Evolutionary conservation across 495 filamentous ascomycete species (phyloP).

Genomic region (Neurospora tetrasperma): DNA sequence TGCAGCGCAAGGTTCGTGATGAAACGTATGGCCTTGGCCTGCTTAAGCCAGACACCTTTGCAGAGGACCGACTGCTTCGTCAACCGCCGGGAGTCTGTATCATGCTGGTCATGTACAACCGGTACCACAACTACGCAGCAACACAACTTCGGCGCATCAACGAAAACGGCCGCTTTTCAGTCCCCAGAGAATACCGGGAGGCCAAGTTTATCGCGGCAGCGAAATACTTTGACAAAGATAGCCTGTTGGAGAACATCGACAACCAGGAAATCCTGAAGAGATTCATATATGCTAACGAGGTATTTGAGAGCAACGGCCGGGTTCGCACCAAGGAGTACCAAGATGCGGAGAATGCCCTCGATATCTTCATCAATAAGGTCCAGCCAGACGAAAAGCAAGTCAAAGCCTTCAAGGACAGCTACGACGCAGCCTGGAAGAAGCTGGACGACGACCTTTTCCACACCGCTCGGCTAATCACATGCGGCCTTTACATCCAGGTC

Average conservation of each 20-base stretch:
- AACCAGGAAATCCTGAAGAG: not conserved
- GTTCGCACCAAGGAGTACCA: not conserved
- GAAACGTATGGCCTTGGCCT: constrained; percentile 53
- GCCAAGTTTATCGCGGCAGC: constrained; percentile 39
- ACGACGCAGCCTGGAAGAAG: constrained; percentile 29
- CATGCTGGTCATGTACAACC: constrained; percentile 54
- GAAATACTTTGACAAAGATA: not conserved
- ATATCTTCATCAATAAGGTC: not conserved
- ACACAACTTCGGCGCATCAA: constrained; percentile 54
- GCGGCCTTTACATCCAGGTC: constrained; percentile 72
- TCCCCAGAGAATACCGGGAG: constrained; percentile 38
- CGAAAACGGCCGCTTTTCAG: constrained; percentile 58
- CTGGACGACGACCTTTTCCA: constrained; percentile 77
- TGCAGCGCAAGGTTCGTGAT: constrained; percentile 59
- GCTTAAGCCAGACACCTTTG: constrained; percentile 69
- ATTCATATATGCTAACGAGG: not conserved
- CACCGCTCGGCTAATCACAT: constrained; percentile 64
- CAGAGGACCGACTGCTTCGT: constrained; percentile 56
- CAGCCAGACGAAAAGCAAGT: not conserved
- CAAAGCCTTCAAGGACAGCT: constrained; percentile 2
- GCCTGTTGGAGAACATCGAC: not conserved
- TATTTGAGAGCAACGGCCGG: not conserved
- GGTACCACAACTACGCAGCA: constrained; percentile 74
- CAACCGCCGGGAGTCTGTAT: constrained; percentile 71
- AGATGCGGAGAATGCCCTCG: not conserved